Percentiles rank a stretch among this genome's conserved stretches.
phyloP scores from a whole-genome alignment of 805 yeast species.

The Wickerhamomyces canadensis region DNA sequence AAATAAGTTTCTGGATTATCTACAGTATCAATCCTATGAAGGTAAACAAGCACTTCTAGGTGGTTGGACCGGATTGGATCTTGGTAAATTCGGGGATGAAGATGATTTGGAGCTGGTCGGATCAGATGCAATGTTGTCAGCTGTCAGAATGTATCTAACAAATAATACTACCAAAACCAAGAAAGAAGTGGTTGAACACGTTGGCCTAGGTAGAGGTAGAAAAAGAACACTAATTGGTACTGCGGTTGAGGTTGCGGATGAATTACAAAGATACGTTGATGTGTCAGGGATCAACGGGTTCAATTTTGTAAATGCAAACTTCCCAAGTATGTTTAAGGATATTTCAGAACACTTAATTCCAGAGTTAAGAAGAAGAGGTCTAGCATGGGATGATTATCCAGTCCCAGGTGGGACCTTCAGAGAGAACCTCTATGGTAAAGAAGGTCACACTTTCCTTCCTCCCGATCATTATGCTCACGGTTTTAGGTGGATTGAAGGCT shows the following conservation, averaged over 20 bases:
- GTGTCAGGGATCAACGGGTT: slow-evolving; percentile 37
- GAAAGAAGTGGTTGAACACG: slow-evolving; percentile 21
- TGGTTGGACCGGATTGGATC: slow-evolving; percentile 26
- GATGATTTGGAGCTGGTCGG: too few relatives aligned
- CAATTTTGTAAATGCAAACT: slow-evolving; percentile 30
- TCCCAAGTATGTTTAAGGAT: neutral
- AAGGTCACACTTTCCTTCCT: slow-evolving; percentile 1
- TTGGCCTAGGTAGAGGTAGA: slow-evolving; percentile 19
- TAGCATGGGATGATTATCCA: slow-evolving; percentile 33
- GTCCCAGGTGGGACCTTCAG: slow-evolving; percentile 6
- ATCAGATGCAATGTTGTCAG: too few relatives aligned
- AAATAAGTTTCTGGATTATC: slow-evolving; percentile 27
- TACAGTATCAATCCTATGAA: slow-evolving; percentile 29
- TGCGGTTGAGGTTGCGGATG: slow-evolving; percentile 33
- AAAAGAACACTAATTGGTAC: slow-evolving; percentile 29
- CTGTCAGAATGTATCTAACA: too few relatives aligned
- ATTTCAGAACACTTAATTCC: slow-evolving; percentile 15
- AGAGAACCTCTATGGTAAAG: slow-evolving; percentile 4
- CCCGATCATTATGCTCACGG: slow-evolving; percentile 10
- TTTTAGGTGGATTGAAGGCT: slow-evolving; percentile 20
- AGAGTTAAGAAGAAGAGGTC: slow-evolving; percentile 30
- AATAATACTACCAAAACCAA: too few relatives aligned
- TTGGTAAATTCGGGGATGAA: too few relatives aligned
- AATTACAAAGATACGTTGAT: slow-evolving; percentile 33
- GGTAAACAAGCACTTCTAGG: slow-evolving; percentile 39